Conservation (phyloP, 2,329 filamentous ascomycete species). For the Colletotrichum sp. region DNA sequence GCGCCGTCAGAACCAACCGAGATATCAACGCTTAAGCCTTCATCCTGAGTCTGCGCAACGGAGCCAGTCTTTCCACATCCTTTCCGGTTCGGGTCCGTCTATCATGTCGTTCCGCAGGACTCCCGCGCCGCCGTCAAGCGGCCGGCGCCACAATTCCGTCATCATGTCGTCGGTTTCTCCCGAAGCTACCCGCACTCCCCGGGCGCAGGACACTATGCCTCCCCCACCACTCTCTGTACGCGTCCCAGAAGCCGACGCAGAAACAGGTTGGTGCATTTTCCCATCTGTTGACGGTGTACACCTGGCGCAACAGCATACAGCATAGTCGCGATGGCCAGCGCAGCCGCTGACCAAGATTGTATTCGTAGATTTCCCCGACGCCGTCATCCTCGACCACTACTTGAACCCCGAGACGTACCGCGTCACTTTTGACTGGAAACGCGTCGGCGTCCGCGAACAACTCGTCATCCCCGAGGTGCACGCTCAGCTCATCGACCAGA, state of each 20-base stretch:
- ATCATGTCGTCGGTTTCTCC: background rate
- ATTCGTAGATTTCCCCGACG: background rate
- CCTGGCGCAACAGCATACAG: background rate
- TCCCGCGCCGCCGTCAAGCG: background rate
- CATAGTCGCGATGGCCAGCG: background rate
- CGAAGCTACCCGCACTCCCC: background rate
- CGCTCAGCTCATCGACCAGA: background rate
- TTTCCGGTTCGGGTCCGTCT: background rate
- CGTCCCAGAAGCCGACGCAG: background rate
- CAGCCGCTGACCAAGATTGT: background rate
- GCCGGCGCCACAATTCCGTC: background rate
- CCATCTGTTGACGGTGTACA: background rate
- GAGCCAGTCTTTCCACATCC: background rate
- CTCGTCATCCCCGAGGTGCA: background rate
- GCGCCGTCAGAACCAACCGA: background rate
- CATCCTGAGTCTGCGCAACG: background rate
- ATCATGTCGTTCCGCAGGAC: background rate
- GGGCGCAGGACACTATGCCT: background rate
- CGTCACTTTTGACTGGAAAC: background rate
- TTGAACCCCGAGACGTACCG: background rate
- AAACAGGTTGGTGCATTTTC: background rate
- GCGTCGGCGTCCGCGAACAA: background rate
- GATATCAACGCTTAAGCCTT: background rate
- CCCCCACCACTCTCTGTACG: background rate
- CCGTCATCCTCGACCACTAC: background rate